Evolutionary conservation across 2,329 filamentous ascomycete genomes (phyloP), one percentile per base, ranked within the genome.

Genomic region (Alternaria sp.): DNA sequence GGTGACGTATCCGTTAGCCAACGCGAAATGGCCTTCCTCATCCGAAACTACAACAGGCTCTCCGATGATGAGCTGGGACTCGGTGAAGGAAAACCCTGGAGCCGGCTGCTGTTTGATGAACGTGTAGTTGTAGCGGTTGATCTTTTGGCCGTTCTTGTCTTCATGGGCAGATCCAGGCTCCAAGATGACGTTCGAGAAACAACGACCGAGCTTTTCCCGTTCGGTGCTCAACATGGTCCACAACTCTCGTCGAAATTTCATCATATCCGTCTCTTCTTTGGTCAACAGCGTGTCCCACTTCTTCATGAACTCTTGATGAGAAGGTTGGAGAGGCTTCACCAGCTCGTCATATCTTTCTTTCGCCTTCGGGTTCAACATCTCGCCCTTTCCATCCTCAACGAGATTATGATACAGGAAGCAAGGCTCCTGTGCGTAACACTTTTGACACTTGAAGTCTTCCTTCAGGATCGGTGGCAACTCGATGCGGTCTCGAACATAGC

Each of bases 11-110:
- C 96, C 96, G 69, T 97, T 93, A 0, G 95, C 94, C 43, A 99
- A 86, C 1, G 95, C 95, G 82, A 97, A 99, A 77, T 99, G 96
- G 0, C 96, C 96, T 64, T 92, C 86, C 78, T 99, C 96, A 71
- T 97, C 96, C 0, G 96, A 98, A 4, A 99, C 87, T n/a, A 99
- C 96, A 54, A 98, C 90, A 0, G 96, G 95, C 74, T 99, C 96
- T 45, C 95, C 95, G 25, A 92, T 86, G 2, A 86, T 88, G 28
- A 99, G 87, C 73, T 98, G 93, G 1, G 94, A 98, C 72, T 98
- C 95, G 1, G 93, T 83, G 74, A 99, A 99, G 0, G 93, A 97
- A 73, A 96, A 94, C 0, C 85, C 85, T 1, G 88, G 70, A 3
- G 82, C 74, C 0, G 86, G 78, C 23, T 86, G 85, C 59, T 89